A percentile compares a stretch with the other conserved stretches of the same genome.
Evolutionary conservation across 805 yeast species (phyloP).

Genomic region (Candida ortonii): DNA sequence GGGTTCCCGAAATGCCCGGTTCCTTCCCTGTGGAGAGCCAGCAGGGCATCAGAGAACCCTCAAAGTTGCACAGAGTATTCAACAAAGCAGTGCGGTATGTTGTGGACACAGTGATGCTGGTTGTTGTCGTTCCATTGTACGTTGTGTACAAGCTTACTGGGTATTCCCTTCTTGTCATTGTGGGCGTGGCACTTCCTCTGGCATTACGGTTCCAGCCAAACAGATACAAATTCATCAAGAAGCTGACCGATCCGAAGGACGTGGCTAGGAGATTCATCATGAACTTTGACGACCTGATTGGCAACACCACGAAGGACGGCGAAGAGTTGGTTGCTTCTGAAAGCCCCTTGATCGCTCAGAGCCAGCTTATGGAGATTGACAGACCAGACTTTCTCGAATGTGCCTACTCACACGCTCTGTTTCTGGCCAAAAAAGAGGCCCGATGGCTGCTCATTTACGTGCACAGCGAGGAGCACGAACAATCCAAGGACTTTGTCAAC

Average conservation of each 20-base stretch:
- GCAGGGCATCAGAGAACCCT: conserved; percentile 14
- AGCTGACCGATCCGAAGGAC: conserved; percentile 29
- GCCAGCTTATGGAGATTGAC: conserved; percentile 18
- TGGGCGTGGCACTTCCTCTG: conserved; percentile 24
- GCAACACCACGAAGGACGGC: conserved; percentile 14
- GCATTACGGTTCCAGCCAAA: conserved; percentile 21
- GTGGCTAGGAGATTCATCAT: conserved; percentile 33
- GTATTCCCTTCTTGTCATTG: conserved; percentile 16
- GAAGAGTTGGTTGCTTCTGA: conserved; percentile 4
- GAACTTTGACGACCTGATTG: conserved; percentile 33
- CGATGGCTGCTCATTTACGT: conserved; percentile 72
- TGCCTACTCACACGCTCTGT: conserved; percentile 78
- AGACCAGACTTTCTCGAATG: conserved; percentile 57
- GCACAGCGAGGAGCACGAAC: conserved; percentile 70
- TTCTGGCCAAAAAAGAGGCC: conserved; percentile 63
- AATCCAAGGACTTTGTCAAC: conserved; percentile 49
- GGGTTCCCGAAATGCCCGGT: conserved; percentile 21
- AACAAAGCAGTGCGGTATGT: conserved; percentile 12
- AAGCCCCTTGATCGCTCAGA: conserved; percentile 13
- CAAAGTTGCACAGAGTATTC: conserved; percentile 22
- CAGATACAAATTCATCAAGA: conserved; percentile 21
- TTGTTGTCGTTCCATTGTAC: conserved; percentile 28
- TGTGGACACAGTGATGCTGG: conserved; percentile 15
- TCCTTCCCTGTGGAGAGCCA: conserved; percentile 17
- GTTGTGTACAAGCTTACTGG: conserved; percentile 21